Evolutionary conservation across 495 filamentous ascomycete genomes (phyloP).

Genomic region (Pseudotulostoma volvatum): DNA sequence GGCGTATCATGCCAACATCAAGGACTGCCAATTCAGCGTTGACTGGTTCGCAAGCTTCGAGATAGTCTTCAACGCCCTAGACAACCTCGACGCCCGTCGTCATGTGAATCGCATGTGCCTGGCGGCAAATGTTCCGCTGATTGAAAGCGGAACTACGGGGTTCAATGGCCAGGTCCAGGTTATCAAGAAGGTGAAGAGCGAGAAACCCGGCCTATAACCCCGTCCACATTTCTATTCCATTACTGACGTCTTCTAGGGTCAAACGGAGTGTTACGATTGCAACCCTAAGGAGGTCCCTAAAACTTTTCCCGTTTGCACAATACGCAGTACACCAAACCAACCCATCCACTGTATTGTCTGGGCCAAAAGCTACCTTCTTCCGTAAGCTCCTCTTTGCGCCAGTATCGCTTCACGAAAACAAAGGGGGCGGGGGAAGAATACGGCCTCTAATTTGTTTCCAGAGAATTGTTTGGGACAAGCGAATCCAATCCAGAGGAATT

Average conservation of each 20-base stretch:
- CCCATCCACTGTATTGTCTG: conserved; percentile 99
- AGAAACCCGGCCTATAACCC: no score
- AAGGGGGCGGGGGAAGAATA: no score
- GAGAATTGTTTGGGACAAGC: conserved; percentile 80
- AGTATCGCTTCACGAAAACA: no score
- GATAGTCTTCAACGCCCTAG: conserved; percentile 90
- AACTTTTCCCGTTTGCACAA: conserved; percentile 87
- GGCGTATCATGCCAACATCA: conserved; percentile 90
- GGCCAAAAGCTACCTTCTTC: conserved; percentile 91
- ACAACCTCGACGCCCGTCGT: conserved; percentile 85
- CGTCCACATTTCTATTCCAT: background rate
- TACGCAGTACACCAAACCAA: conserved; percentile 84
- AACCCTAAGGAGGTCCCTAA: conserved; percentile 76
- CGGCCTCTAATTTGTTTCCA: conserved; percentile 11
- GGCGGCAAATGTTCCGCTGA: conserved; percentile 73
- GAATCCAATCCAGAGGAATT: conserved; percentile 60
- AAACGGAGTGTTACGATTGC: conserved; percentile 95
- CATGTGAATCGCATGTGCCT: conserved; percentile 98
- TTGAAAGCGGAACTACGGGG: conserved; percentile 94
- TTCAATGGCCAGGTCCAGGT: conserved; percentile 98
- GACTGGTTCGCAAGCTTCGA: conserved; percentile 75
- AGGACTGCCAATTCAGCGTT: conserved; percentile 78
- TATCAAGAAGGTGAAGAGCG: conserved; percentile 62
- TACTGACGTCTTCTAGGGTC: conserved; percentile 31
- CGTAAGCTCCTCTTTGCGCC: conserved; percentile 25